Conservation (phyloP, 345 rosid genomes). For the Litchi chinensis region DNA sequence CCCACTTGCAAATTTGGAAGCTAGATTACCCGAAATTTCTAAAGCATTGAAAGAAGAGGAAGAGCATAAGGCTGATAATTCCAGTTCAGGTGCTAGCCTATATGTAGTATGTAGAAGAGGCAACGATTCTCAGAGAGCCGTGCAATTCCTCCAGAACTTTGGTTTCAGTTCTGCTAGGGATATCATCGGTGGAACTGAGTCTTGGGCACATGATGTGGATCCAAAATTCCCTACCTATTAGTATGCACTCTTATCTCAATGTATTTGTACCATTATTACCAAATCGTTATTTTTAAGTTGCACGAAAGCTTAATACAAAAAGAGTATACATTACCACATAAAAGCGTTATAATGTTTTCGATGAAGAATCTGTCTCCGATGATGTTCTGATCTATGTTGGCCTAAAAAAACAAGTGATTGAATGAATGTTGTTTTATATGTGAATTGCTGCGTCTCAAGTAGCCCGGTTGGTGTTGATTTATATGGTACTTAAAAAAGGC, state of each 20-base stretch:
- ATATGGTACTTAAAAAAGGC: neutral
- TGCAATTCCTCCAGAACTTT: slow-evolving; percentile 53
- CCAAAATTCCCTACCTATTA: slow-evolving; percentile 80
- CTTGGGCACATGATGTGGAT: slow-evolving; percentile 79
- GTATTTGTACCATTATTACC: neutral
- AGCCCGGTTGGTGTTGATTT: neutral
- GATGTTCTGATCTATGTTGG: too few relatives aligned
- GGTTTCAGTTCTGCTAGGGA: slow-evolving; percentile 74
- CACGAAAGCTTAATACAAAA: neutral
- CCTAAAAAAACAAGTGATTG: neutral
- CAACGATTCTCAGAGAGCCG: slow-evolving; percentile 94
- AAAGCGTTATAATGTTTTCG: neutral
- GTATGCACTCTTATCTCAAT: neutral
- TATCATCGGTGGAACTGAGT: slow-evolving; percentile 79
- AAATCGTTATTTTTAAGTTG: neutral
- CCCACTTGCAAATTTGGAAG: slow-evolving; percentile 66
- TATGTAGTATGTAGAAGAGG: slow-evolving; percentile 88
- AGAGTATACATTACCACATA: neutral
- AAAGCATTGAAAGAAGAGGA: slow-evolving; percentile 58
- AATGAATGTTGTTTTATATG: too few relatives aligned
- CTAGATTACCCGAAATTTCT: slow-evolving; percentile 61
- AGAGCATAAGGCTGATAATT: slow-evolving; percentile 22
- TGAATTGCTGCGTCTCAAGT: neutral
- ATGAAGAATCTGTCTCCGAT: neutral
- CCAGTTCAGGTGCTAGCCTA: slow-evolving; percentile 40